phyloP scores from a whole-genome alignment of 2,329 filamentous ascomycete genomes.

The Chaetoscypha palmicola region DNA sequence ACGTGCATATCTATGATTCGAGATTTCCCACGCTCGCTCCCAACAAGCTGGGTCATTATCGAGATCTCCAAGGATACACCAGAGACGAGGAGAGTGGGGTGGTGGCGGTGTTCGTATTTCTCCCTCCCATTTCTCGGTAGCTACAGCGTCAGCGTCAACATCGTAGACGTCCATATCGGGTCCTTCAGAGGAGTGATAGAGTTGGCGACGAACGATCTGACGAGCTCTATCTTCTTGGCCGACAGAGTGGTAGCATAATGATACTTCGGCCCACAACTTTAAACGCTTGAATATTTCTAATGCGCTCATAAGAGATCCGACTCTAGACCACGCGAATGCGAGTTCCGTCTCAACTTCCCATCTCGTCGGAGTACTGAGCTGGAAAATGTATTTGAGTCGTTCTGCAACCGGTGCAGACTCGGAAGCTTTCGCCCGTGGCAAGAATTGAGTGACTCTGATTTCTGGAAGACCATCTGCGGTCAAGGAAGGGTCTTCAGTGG shows the following conservation, averaged over 20 bases:
- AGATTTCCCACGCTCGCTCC: conserved; percentile 81
- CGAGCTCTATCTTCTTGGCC: conserved; percentile 72
- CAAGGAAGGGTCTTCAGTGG: conserved; percentile 32
- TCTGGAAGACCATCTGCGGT: conserved; percentile 31
- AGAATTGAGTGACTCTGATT: conserved; percentile 64
- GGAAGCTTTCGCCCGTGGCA: conserved; percentile 65
- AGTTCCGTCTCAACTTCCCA: conserved; percentile 96
- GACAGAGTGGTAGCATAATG: conserved; percentile 60
- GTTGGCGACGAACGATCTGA: conserved; percentile 65
- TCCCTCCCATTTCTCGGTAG: conserved; percentile 51
- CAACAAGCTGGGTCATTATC: conserved; percentile 70
- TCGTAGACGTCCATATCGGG: conserved; percentile 34
- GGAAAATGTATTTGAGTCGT: conserved; percentile 76
- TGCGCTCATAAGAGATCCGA: conserved; percentile 82
- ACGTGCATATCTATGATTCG: conserved; percentile 70
- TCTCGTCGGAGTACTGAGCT: conserved; percentile 73
- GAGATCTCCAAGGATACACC: conserved; percentile 90
- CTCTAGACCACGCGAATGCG: conserved; percentile 81
- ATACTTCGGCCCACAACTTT: conserved; percentile 90
- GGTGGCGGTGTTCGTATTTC: conserved; percentile 64
- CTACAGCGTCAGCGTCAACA: conserved; percentile 46
- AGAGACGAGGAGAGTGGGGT: conserved; percentile 76
- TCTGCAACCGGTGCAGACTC: conserved; percentile 75
- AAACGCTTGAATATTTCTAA: conserved; percentile 93
- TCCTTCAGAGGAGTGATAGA: conserved; percentile 60